Conservation (phyloP, 805 yeast species). For the Naumovozyma dairenensis region DNA sequence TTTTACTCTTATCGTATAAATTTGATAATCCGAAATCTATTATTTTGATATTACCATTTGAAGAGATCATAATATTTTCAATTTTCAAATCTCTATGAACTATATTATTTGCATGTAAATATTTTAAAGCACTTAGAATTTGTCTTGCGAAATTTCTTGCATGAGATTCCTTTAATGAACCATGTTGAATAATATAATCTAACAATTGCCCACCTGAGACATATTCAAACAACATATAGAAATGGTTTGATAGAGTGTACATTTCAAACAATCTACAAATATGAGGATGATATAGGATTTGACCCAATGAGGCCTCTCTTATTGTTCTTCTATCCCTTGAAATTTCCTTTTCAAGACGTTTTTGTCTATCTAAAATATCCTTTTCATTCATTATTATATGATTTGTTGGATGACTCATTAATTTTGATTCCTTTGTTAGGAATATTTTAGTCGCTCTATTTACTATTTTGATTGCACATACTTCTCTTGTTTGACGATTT, state of each 20-base stretch:
- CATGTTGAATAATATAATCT: constrained; percentile 94
- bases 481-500: constrained; percentile 69
- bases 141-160: constrained; percentile 92
- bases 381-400: neutral
- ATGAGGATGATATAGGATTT: constrained; percentile 79
- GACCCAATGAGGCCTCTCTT: constrained; percentile 89
- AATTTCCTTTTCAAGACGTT: constrained; percentile 71
- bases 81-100: constrained; percentile 96
- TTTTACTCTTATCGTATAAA: constrained; percentile 56
- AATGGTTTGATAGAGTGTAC: constrained; percentile 91
- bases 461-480: constrained; percentile 89
- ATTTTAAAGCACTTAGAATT: constrained; percentile 84
- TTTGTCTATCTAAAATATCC: constrained; percentile 49
- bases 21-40: constrained; percentile 95
- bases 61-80: constrained; percentile 89
- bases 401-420: constrained; percentile 15
- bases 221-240: constrained; percentile 92
- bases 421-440: constrained; percentile 56
- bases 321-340: constrained; percentile 86
- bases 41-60: constrained; percentile 85
- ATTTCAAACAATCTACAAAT: constrained; percentile 87
- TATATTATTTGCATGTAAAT: constrained; percentile 85
- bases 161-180: constrained; percentile 80
- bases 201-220: constrained; percentile 96
- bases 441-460: constrained; percentile 83